Conservation (phyloP, 23 red algal genomes). For the Agarophyton chilense region DNA sequence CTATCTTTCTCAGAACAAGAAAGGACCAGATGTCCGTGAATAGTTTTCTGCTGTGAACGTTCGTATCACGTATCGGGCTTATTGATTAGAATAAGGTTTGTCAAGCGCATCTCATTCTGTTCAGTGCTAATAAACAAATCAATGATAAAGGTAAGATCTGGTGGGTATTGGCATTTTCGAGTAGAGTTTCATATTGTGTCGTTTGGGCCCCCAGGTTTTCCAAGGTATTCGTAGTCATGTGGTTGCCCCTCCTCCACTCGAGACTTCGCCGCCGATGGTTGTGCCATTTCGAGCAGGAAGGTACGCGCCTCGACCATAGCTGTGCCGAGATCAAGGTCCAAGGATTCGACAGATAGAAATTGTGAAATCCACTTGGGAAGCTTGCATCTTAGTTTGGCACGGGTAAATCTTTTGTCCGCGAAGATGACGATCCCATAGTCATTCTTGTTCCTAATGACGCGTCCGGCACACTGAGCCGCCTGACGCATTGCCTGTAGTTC, state of each 20-base stretch:
- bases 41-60: not conserved
- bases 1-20: not conserved
- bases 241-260: not conserved
- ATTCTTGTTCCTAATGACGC: slow-evolving; percentile 94
- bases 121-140: not conserved
- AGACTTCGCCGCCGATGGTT: slow-evolving; percentile 61
- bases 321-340: slow-evolving; percentile 84
- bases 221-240: not conserved
- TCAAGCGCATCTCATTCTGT: not conserved
- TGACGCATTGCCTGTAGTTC: slow-evolving; percentile 87
- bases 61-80: not conserved
- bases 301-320: slow-evolving; percentile 60
- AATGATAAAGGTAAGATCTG: not conserved
- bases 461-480: slow-evolving; percentile 92
- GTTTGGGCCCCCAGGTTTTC: not conserved
- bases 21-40: not conserved
- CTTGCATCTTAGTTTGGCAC: slow-evolving; percentile 85
- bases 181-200: not conserved
- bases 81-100: not conserved
- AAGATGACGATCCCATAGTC: slow-evolving; percentile 97
- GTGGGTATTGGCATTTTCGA: not conserved
- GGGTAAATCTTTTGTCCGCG: slow-evolving; percentile 88
- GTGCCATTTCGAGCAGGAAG: slow-evolving; percentile 88
- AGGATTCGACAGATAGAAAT: slow-evolving; percentile 61
- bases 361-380: slow-evolving; percentile 91